Conservation (phyloP, 106 monocot species). For the Dactylorhiza incarnata region DNA sequence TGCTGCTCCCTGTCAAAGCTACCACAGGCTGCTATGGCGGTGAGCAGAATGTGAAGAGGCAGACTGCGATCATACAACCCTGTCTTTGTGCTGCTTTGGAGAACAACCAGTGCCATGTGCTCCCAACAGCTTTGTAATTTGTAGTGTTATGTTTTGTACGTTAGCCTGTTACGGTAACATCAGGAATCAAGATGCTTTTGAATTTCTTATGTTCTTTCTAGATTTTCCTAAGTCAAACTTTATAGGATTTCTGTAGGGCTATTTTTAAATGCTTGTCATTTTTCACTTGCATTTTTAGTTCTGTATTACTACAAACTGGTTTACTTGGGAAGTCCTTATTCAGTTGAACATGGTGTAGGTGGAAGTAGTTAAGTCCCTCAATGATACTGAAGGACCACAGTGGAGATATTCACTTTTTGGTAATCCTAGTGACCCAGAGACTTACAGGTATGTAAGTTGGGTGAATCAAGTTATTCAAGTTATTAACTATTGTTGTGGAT, state of each 20-base stretch:
- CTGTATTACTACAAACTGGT: neutral
- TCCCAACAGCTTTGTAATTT: neutral
- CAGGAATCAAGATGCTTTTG: neutral
- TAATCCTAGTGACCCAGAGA: conserved; percentile 91
- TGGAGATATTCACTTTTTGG: conserved; percentile 97
- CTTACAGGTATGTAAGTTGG: conserved; percentile 50
- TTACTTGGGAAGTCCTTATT: neutral
- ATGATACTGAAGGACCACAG: conserved; percentile 65
- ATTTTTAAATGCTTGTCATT: neutral
- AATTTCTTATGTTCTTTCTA: neutral
- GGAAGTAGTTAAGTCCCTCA: conserved; percentile 77
- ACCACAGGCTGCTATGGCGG: neutral
- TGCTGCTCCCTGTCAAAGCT: too few species aligned
- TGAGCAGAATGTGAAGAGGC: neutral
- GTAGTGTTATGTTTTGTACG: neutral
- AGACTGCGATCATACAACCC: neutral
- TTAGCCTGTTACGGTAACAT: neutral
- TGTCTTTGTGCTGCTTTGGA: neutral
- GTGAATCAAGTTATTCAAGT: neutral
- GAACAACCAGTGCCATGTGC: neutral
- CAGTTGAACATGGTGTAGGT: conserved; percentile 32
- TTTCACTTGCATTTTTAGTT: neutral
- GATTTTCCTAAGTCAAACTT: neutral
- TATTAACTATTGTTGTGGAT: neutral
- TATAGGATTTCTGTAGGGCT: neutral